Conservation (phyloP, 768 basidiomycete species). For the Rhodosporidiobolus sp. region DNA sequence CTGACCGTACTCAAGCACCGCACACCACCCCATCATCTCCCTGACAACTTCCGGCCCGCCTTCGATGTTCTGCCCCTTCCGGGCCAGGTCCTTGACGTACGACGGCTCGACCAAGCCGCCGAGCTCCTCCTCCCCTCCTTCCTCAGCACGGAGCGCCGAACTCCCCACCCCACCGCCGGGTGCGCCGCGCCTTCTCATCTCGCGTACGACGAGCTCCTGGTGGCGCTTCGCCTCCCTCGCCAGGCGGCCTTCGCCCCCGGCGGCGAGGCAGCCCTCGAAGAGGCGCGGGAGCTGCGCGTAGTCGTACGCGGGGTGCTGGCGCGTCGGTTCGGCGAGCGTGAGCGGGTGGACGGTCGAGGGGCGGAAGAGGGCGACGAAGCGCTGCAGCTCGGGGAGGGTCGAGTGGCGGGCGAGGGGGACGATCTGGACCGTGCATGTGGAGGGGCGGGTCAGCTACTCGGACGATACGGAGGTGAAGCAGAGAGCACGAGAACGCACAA, state of each 20-base stretch:
- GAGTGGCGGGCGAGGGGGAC: constrained; percentile 85
- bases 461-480: background rate
- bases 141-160: background rate
- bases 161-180: constrained; percentile 3
- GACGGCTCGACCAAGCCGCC: background rate
- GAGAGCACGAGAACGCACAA: constrained; percentile 65
- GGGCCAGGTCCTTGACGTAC: constrained; percentile 8
- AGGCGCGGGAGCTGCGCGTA: constrained; percentile 52
- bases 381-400: constrained; percentile 75
- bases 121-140: background rate
- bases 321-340: constrained; percentile 55
- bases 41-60: constrained; percentile 57
- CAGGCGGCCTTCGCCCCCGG: constrained; percentile 45
- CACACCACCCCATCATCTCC: constrained; percentile 54
- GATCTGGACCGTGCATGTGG: constrained; percentile 54
- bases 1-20: background rate
- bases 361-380: constrained; percentile 75
- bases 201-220: background rate
- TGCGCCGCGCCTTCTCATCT: background rate
- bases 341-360: constrained; percentile 77
- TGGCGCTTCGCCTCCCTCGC: constrained; percentile 39
- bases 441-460: too few species aligned
- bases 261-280: constrained; percentile 61
- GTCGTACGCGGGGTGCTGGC: constrained; percentile 59
- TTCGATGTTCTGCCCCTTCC: constrained; percentile 56